A percentile compares a stretch with the other conserved stretches of the same genome.
Evolutionary conservation across 106 monocot species (phyloP).

Genomic region (Allium sativum): DNA sequence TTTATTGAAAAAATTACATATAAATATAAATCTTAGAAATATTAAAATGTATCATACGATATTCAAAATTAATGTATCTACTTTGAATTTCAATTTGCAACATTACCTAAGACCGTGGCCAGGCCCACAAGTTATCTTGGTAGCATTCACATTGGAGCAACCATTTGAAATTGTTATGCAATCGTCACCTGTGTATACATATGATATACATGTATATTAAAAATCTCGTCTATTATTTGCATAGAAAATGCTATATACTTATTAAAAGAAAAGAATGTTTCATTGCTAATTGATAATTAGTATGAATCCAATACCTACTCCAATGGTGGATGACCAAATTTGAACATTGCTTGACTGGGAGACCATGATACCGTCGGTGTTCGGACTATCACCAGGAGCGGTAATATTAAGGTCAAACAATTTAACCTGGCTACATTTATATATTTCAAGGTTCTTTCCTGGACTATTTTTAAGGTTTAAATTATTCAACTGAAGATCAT

Average conservation of each 20-base stretch:
- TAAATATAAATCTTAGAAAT: too few species aligned
- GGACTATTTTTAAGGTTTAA: conserved; percentile 9
- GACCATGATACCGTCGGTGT: conserved; percentile 15
- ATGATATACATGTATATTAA: too few species aligned
- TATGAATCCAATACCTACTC: conserved; percentile 2
- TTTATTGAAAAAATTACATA: too few species aligned
- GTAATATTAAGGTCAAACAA: conserved; percentile 5
- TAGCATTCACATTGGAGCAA: conserved; percentile 11
- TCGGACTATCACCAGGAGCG: conserved; percentile 8
- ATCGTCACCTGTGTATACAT: conserved; percentile 14
- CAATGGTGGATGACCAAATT: conserved; percentile 8
- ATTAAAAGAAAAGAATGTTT: too few species aligned
- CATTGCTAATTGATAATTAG: neutral
- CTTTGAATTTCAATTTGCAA: too few species aligned
- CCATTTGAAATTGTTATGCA: conserved; percentile 7
- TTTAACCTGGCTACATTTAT: neutral
- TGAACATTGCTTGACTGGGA: conserved; percentile 5
- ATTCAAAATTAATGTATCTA: neutral
- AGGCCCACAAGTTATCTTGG: conserved; percentile 9
- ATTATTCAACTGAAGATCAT: conserved; percentile 1
- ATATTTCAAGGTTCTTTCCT: conserved; percentile 11
- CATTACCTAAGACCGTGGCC: conserved; percentile 14
- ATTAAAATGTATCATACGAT: too few species aligned
- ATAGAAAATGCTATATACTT: too few species aligned
- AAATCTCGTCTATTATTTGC: too few species aligned